A percentile compares a stretch with the other conserved stretches of the same genome.
phyloP scores from a whole-genome alignment of 352 stramenopile genomes.

The Phytophthora multivora region DNA sequence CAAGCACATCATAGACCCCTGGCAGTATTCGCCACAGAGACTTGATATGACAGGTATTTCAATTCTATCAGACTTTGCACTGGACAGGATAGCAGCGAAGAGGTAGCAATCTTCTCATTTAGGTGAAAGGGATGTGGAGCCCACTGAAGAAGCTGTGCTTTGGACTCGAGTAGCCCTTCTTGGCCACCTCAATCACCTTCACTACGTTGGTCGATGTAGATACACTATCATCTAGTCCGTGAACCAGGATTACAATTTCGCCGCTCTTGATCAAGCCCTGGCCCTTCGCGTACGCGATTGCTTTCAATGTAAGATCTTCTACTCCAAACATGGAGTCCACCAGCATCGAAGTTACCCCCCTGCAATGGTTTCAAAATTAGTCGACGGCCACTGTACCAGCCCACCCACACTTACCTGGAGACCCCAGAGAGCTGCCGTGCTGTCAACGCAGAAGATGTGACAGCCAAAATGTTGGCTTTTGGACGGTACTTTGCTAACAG shows the following conservation, averaged over 20 bases:
- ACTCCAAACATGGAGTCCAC: conserved; percentile 83
- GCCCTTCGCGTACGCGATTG: conserved; percentile 84
- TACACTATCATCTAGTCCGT: conserved; percentile 86
- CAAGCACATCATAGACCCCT: conserved; percentile 2
- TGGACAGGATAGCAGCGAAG: not conserved
- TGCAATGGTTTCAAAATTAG: conserved; percentile 21
- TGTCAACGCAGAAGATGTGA: conserved; percentile 80
- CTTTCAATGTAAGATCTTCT: conserved; percentile 87
- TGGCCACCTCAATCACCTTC: conserved; percentile 86
- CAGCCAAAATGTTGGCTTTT: conserved; percentile 84
- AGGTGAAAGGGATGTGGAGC: conserved; percentile 40
- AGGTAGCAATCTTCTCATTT: conserved; percentile 7
- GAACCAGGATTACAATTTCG: conserved; percentile 91
- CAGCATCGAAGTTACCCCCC: conserved; percentile 66
- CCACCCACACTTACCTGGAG: conserved; percentile 58
- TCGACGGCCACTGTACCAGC: too few species aligned
- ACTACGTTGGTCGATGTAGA: conserved; percentile 89
- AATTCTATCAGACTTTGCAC: not conserved
- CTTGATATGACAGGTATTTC: conserved; percentile 1
- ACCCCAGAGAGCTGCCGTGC: conserved; percentile 79
- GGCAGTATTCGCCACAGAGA: not conserved
- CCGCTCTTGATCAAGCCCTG: conserved; percentile 80
- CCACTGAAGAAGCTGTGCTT: conserved; percentile 70
- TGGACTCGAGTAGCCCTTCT: conserved; percentile 66
- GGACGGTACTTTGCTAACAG: conserved; percentile 97